Base-by-base conservation (phyloP, 2,329 filamentous ascomycete species). In the Aspergillus aculeatinus region DNA sequence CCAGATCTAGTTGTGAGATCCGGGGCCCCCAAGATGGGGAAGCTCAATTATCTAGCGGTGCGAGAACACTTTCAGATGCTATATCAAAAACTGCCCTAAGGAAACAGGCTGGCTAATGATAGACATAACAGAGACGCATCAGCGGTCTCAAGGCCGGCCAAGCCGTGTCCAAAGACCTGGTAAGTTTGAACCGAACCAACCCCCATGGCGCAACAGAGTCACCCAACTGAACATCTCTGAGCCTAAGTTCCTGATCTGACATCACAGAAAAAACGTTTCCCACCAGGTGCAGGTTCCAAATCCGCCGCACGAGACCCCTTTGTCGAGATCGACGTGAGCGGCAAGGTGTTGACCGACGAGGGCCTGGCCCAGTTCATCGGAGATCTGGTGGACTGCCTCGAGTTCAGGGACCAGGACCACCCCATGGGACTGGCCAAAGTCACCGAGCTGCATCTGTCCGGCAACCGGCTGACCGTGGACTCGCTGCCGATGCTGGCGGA, bases 331-430 rank as follows among this genome's bases (percentile, higher is more conserved):
- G 78, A 80, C 57, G 70, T 81, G 14, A 73, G 76, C 4, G 73
- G 73, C 39, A 83, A 80, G 67, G 65, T 71, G 9, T 70, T 83
- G n/a, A 78, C 76, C 1, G 79, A 82, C 58, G 76, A 78, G 9
- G 81, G 80, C 10, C 72, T 82, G 11, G 62, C 60, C 2, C 72
- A 75, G 14, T 73, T 82, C 60, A 74, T 77, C n/a, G 71, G 75
- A 53, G 79, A 77, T 19, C 69, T 83, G 10, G 64, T 76, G 19
- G 63, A 69, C 21, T 79, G 77, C 9, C 69, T 82, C 56, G 61
- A 67, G 25, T 74, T 69, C 48, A 69, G 68, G 57, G 74, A 70
- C 42, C 63, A 64, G 3, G 64, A 71, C 2, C 69, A 72, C 54
- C 68, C 67, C 1, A 62, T 70, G 10, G 71, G 71, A 14, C 60